These are phyloP conservation scores for Coemansia sp. DNA, from an alignment of 192 early-diverging fungal species.

Conservation along the genomic window DNA sequence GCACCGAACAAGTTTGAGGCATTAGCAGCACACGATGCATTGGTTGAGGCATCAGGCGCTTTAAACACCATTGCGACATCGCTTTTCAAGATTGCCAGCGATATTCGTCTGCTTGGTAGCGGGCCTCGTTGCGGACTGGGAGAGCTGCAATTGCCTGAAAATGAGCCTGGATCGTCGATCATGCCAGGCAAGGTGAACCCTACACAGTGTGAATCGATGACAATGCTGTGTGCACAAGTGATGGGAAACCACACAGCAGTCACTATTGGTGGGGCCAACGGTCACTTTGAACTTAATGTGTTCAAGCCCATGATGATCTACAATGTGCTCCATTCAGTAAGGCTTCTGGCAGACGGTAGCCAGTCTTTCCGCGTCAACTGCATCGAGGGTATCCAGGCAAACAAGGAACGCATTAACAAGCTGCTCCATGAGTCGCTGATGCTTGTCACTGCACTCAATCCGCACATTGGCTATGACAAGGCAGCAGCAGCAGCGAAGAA, in stretches of 20 bases:
- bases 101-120: constrained; percentile 94
- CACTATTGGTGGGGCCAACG: constrained; percentile 89
- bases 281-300: constrained; percentile 99
- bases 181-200: constrained; percentile 99
- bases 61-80: constrained; percentile 94
- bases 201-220: constrained; percentile 99
- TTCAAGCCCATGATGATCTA: constrained; percentile 99
- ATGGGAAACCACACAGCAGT: constrained; percentile 98
- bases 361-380: constrained; percentile 96
- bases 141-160: constrained; percentile 94
- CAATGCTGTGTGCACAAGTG: constrained; percentile 98
- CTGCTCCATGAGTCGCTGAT: constrained; percentile 93
- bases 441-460: constrained; percentile 99
- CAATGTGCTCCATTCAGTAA: constrained; percentile 93
- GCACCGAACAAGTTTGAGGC: constrained; percentile 99
- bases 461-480: constrained; percentile 90
- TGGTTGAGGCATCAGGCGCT: constrained; percentile 93
- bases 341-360: constrained; percentile 81
- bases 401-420: constrained; percentile 83
- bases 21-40: constrained; percentile 96
- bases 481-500: constrained; percentile 97
- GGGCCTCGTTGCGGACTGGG: constrained; percentile 98
- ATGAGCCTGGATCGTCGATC: constrained; percentile 98
- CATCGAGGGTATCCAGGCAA: constrained; percentile 90
- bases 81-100: constrained; percentile 99